Evolutionary conservation across 129 eudicot genomes (phyloP).

Genomic region (Centaurea solstitialis): DNA sequence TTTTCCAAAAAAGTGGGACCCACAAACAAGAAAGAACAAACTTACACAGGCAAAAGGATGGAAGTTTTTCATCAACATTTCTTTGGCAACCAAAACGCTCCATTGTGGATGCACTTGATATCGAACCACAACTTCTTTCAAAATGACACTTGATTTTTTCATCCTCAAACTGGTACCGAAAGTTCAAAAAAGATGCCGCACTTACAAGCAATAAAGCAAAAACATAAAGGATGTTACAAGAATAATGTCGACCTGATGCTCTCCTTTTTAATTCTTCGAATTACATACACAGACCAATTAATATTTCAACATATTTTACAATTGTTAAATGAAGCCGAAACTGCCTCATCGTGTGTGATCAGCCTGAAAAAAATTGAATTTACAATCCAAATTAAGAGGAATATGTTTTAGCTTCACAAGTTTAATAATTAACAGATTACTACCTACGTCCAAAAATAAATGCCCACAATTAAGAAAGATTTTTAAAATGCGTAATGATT

Average conservation of each 20-base stretch:
- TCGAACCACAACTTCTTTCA: not conserved
- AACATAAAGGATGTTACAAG: not conserved
- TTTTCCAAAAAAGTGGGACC: no score
- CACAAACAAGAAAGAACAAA: no score
- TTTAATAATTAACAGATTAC: not conserved
- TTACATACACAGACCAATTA: not conserved
- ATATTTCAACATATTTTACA: not conserved
- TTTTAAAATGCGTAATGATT: not conserved
- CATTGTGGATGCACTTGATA: no score
- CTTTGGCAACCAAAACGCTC: no score
- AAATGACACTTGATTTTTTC: not conserved
- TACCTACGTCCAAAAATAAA: not conserved
- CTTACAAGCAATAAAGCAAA: not conserved
- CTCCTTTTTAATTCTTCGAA: not conserved
- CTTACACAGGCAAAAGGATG: no score
- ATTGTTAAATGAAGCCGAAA: conserved; percentile 8
- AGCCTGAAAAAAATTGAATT: not conserved
- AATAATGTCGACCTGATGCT: not conserved
- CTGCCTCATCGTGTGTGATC: not conserved
- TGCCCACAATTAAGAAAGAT: not conserved
- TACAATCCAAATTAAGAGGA: not conserved
- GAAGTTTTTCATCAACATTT: no score
- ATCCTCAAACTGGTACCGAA: not conserved
- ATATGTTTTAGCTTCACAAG: no score
- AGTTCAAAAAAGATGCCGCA: no score